Base-by-base conservation (phyloP, 768 basidiomycete genomes). In the Serendipita sp. region DNA sequence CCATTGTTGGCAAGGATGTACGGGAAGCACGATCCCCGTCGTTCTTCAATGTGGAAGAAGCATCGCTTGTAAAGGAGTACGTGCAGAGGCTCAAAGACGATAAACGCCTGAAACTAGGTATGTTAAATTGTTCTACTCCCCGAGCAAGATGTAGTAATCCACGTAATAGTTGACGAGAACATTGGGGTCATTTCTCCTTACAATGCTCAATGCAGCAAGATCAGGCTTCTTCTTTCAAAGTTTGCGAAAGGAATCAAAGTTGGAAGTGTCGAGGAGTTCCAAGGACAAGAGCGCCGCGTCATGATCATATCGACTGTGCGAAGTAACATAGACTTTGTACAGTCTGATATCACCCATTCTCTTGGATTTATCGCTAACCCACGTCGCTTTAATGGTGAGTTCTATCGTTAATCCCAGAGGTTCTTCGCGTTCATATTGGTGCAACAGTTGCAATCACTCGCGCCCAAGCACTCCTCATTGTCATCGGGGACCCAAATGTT, bases 171-270 rank as follows among this genome's bases (percentile, higher is more conserved):
- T 10, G 77, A 80, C 62, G 68, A 72, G 7, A 79, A 85, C 30
- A 84, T 85, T 68, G 84, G 84, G 0, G 72, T 85, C 44, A 84
- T 85, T 36, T 70, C 83, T 0, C 85, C 85, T 0, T 86, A 85
- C 68, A 79, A 83, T 67, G 83, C 83, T 0, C 85, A 86, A 69
- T 77, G 78, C 52, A 70, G 72, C 11, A 83, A 80, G 69, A 74
- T 85, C 23, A 76, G 80, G 11, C 70, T 65, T 4, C 63, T 71
- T 1, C 70, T 85, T 15, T 69, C 70, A 32, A 62, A 45, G 8
- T 54, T 71, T 36, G 70, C 70, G 66, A 64, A 44, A 54, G 65
- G 69, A 74, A 74, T 85, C 64, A 85, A 85, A 68, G 80, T 86
- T 13, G 85, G 83, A 18, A 83, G 80, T 23, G 83, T 84, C 0